Base-by-base conservation (phyloP, 345 rosid genomes). In the Triadica sebifera region DNA sequence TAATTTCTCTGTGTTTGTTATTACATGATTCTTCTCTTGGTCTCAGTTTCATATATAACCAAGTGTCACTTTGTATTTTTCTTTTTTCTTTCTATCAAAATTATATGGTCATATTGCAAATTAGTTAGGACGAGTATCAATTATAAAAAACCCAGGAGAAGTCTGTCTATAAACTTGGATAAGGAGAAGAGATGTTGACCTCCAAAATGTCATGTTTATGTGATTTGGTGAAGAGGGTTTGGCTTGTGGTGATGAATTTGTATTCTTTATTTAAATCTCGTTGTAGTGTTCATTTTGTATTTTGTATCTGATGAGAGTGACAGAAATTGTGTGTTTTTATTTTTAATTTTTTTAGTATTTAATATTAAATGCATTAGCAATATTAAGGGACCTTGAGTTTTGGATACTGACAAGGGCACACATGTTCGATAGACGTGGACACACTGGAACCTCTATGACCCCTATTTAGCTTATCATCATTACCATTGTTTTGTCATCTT, bases 371-470 rank as follows among this genome's bases (percentile, higher is more conserved):
- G n/a, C 29, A n/a, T 22, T 50, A 67, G 24, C 19, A 52, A 34
- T 25, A 19, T 20, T 16, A 12, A 24, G 34, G 25, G 49, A 8
- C 25, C 16, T 8, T 51, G 55, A 15, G 49, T 29, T 49, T 49
- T 3, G 46, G 63, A 22, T 41, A 37, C 37, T 49, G 73, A 49
- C 68, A 39, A 57, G 71, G 70, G 19, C 65, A 65, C 71, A 74
- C 71, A 56, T 38, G 78, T 61, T 50, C 15, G 60, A 17, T 50
- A 37, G 38, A 13, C 12, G 25, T 41, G 52, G 51, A 29, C 45
- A 39, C 41, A 15, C 3, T 41, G 49, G 43, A 59, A 13, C 53
- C 43, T 12, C 34, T 34, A 22, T 3, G 12, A 22, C 22, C 70
- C 70, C 34, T 29, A 17, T 63, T 46, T 45, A n/a, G 20, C 29